phyloP scores from a whole-genome alignment of 129 eudicot genomes.

The Lactuca saligna region DNA sequence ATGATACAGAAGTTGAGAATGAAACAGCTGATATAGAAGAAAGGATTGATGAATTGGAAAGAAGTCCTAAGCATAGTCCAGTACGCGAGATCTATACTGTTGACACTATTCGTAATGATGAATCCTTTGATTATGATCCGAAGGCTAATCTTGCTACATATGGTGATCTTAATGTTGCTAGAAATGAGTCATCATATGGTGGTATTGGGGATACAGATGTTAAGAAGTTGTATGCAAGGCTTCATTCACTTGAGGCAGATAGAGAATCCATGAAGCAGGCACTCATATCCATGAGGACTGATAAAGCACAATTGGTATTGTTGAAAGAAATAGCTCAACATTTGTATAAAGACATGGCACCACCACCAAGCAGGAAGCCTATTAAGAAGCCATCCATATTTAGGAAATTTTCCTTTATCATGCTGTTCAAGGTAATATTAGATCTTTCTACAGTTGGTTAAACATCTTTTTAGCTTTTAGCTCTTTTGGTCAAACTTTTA shows the following conservation, averaged over 20 bases:
- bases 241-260: constrained; percentile 96
- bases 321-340: constrained; percentile 87
- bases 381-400: constrained; percentile 52
- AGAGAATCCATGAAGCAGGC: constrained; percentile 95
- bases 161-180: constrained; percentile 51
- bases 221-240: constrained; percentile 74
- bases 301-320: constrained; percentile 86
- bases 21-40: constrained; percentile 63
- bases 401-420: constrained; percentile 48
- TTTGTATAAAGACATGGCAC: constrained; percentile 71
- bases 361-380: constrained; percentile 42
- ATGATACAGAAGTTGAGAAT: constrained; percentile 43
- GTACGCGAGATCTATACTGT: constrained; percentile 73
- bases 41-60: constrained; percentile 72
- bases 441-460: not conserved
- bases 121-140: constrained; percentile 38
- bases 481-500: not conserved
- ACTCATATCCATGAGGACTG: constrained; percentile 85
- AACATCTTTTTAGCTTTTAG: not conserved
- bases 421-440: constrained; percentile 67
- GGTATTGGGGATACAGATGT: constrained; percentile 61
- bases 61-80: constrained; percentile 51
- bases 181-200: constrained; percentile 46
- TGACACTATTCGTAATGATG: constrained; percentile 64
- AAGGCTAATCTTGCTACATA: constrained; percentile 42